Conservation (phyloP, 192 early-diverging fungal genomes). For the Pilobolus umbonatus region DNA sequence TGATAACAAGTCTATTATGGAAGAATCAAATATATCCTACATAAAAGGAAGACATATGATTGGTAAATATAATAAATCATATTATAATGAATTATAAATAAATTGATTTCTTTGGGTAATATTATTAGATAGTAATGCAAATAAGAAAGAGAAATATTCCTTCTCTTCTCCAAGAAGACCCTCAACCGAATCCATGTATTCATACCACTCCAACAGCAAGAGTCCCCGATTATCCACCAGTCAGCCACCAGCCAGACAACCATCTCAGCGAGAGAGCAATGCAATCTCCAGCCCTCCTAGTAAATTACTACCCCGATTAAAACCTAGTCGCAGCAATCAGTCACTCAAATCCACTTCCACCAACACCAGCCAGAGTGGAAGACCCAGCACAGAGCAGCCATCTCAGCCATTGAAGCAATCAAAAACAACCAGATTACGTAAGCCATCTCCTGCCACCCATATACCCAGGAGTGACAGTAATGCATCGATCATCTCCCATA, state of each 20-base stretch:
- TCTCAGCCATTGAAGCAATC: not conserved
- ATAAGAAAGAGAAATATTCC: not conserved
- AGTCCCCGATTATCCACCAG: too few relatives aligned
- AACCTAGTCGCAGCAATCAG: conserved; percentile 1
- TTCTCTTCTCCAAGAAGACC: not conserved
- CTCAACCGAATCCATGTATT: conserved; percentile 1
- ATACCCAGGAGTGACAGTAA: not conserved
- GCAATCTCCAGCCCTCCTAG: not conserved
- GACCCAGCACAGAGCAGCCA: not conserved
- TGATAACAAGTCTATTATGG: not conserved
- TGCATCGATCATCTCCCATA: not conserved
- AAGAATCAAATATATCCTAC: not conserved
- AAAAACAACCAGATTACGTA: conserved; percentile 6
- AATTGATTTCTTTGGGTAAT: not conserved
- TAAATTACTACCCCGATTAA: not conserved
- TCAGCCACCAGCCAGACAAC: too few relatives aligned
- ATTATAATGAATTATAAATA: not conserved
- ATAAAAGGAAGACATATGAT: not conserved
- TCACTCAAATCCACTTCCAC: too few relatives aligned
- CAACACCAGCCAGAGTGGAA: too few relatives aligned
- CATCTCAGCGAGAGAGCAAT: not conserved
- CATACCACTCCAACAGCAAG: not conserved
- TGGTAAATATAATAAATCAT: not conserved
- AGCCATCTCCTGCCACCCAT: conserved; percentile 1
- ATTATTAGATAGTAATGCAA: not conserved